These are phyloP conservation scores for Ampelocalamus luodianensis DNA, from an alignment of 176 grass and related monocot genomes.

Conservation along the genomic window DNA sequence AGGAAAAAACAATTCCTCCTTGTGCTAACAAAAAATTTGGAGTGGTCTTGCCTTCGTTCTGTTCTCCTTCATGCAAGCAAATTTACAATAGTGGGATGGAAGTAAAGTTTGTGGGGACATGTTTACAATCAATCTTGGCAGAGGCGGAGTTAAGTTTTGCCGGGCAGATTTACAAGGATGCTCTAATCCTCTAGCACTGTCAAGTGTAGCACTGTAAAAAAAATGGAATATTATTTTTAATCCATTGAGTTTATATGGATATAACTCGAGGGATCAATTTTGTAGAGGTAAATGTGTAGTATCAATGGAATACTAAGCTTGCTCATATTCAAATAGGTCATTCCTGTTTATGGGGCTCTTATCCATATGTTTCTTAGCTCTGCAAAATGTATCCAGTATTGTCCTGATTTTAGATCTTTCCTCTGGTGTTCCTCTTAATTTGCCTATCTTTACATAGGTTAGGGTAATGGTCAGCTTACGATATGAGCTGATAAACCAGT, in stretches of 20 bases:
- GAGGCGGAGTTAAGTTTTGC: neutral
- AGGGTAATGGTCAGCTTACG: neutral
- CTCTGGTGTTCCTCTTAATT: neutral
- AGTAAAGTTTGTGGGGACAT: constrained; percentile 2
- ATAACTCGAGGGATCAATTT: constrained; percentile 14
- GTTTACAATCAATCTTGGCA: constrained; percentile 18
- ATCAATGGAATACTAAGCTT: constrained; percentile 6
- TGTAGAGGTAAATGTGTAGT: constrained; percentile 16
- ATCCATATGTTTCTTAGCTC: neutral
- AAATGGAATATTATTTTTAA: neutral
- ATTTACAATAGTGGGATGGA: neutral
- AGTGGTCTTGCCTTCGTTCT: constrained; percentile 5
- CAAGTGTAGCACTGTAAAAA: neutral
- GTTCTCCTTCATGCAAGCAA: neutral
- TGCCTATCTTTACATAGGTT: neutral
- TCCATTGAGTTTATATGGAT: constrained; percentile 1
- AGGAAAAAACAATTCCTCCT: neutral
- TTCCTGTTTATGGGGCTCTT: neutral
- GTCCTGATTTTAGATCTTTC: constrained; percentile 16
- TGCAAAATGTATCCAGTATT: neutral
- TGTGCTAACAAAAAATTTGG: constrained; percentile 4
- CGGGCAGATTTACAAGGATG: neutral
- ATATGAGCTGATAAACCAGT: neutral
- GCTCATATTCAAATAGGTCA: neutral
- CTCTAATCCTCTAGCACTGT: neutral